Evolutionary conservation across 2,329 filamentous ascomycete genomes (phyloP).

Genomic region (Cyanodermella asteris): DNA sequence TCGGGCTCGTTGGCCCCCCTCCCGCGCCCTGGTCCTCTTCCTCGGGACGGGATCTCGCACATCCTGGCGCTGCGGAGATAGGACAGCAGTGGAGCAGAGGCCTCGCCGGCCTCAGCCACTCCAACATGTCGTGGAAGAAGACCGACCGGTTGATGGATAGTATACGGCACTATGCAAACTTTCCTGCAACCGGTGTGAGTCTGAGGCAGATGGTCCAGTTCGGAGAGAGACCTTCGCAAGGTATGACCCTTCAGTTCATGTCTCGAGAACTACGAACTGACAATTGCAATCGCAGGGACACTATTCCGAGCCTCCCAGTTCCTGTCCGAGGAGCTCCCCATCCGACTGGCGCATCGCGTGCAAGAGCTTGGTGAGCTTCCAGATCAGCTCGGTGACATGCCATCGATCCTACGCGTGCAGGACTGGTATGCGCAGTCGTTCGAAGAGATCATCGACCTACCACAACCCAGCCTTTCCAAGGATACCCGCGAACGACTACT

Average conservation of each 20-base stretch:
- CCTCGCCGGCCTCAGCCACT: too few species aligned
- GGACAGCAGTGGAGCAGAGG: too few species aligned
- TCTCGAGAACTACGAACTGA: constrained; percentile 3
- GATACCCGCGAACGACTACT: constrained; percentile 65
- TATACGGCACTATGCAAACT: constrained; percentile 92
- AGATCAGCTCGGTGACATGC: constrained; percentile 94
- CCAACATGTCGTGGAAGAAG: constrained; percentile 78
- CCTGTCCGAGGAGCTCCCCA: constrained; percentile 91
- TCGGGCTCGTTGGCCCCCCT: too few species aligned
- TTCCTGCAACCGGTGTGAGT: constrained; percentile 88
- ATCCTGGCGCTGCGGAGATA: too few species aligned
- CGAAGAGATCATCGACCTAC: constrained; percentile 84
- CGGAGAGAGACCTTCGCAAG: constrained; percentile 76
- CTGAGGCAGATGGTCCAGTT: constrained; percentile 99
- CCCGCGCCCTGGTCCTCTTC: too few species aligned
- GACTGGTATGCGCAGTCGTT: constrained; percentile 99
- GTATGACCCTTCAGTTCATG: constrained; percentile 24
- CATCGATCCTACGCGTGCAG: constrained; percentile 80
- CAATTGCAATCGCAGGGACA: constrained; percentile 38
- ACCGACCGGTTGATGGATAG: constrained; percentile 82
- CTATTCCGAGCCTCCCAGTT: constrained; percentile 96
- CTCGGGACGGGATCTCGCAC: too few species aligned
- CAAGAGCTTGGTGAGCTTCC: constrained; percentile 82
- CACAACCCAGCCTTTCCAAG: constrained; percentile 51
- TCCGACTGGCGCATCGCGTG: constrained; percentile 85